Evolutionary conservation across 1,284 basidiomycete genomes (phyloP), one percentile per base, ranked within the genome.

Genomic region (Malassezia slooffiae): DNA sequence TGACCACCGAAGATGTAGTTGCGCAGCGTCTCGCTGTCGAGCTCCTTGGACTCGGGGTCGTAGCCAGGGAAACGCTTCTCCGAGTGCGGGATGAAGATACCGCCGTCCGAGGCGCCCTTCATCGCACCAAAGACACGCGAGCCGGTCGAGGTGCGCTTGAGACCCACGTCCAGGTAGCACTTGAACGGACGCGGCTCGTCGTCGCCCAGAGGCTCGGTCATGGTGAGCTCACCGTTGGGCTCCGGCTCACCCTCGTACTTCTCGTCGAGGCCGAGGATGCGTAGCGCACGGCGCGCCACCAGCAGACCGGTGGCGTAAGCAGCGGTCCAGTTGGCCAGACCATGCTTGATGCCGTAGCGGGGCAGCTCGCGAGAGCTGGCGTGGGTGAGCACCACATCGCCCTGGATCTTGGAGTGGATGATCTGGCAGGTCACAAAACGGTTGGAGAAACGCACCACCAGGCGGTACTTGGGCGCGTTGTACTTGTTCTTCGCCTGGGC

Each of bases 401-500:
- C 93, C 67, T 90, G 86, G 60, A 99, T 78, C 71, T 93, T 93
- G 62, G 93, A 89, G 72, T 95, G 95, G 71, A 89, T 79, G 66
- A 99, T 83, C 74, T 97, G 65, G 55, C 63, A 64, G 39, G 62
- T 62, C 40, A 67, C 55, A 50, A 57, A 68, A 28, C 54, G 52
- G 65, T 68, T 68, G 38, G 62, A 65, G 62, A 95, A 89, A 64
- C 93, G 88, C 68, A 97, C 93, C 52, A 96, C 93, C 37, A 96
- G 81, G 54, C 90, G 85, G 78, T 95, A 96, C 77, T 96, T 96
- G 55, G 89, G 90, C 28, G 88, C 86, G 68, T 93, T 91, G 44
- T 96, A 97, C 79, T 97, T 97, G 83, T 96, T 97, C 80, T 97
- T 99, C 58, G 91, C 89, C 79, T 99, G 93, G 48, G 85, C 81